A percentile compares a stretch with the other conserved stretches of the same genome.
Conservation (phyloP, 306 rosid species). For the Canavalia gladiata region DNA sequence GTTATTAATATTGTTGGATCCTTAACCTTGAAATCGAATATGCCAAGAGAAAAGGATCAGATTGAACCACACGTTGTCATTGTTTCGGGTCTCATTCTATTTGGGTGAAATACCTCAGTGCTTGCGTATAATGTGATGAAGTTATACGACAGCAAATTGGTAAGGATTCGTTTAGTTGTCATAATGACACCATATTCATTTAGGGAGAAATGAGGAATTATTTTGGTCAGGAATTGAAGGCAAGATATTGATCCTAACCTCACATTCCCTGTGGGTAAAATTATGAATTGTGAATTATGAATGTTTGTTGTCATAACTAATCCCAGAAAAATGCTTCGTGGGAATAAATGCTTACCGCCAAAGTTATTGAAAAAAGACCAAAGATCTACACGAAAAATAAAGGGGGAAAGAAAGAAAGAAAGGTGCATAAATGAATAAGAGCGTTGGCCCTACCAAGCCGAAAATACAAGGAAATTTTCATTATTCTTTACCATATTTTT, state of each 20-base stretch:
- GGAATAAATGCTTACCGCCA: neutral
- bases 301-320: too few species aligned
- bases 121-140: neutral
- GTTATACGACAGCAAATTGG: slow-evolving; percentile 18
- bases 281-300: too few species aligned
- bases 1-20: neutral
- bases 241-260: neutral
- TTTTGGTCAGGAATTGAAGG: neutral
- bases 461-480: neutral
- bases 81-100: neutral
- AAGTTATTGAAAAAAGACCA: neutral
- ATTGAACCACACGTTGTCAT: neutral
- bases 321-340: neutral
- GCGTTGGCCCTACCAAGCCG: neutral
- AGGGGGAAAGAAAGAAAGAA: neutral
- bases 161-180: neutral
- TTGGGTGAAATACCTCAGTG: neutral
- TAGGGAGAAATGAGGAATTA: neutral
- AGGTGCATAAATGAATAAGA: neutral
- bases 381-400: neutral
- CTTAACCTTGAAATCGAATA: neutral
- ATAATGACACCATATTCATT: neutral
- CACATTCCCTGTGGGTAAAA: neutral
- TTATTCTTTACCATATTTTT: slow-evolving; percentile 1
- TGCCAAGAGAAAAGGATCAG: neutral